These are phyloP conservation scores for Anisogramma anomala DNA, from an alignment of 2,329 filamentous ascomycete species.

Conservation along the genomic window DNA sequence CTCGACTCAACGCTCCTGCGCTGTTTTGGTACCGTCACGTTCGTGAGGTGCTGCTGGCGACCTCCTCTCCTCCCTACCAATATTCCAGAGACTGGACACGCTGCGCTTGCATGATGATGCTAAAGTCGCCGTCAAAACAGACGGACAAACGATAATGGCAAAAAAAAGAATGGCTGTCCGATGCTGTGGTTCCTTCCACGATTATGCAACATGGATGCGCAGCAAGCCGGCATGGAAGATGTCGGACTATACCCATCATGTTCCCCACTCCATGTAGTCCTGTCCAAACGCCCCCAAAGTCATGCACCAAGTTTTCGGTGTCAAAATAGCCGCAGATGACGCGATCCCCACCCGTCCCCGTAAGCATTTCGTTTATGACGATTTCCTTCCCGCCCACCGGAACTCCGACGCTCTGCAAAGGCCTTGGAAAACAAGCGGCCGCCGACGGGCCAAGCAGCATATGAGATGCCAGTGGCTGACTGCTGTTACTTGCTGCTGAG, in stretches of 20 bases:
- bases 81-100: not conserved
- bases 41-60: conserved; percentile 11
- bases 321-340: not conserved
- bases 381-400: not conserved
- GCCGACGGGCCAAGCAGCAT: not conserved
- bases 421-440: not conserved
- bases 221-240: not conserved
- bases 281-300: not conserved
- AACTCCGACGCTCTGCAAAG: conserved; percentile 7
- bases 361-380: not conserved
- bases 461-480: not conserved
- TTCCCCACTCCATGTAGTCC: not conserved
- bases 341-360: not conserved
- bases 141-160: conserved; percentile 3
- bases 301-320: not conserved
- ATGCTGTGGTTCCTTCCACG: conserved; percentile 5
- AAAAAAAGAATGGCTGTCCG: conserved; percentile 7
- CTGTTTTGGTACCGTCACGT: conserved; percentile 13
- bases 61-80: conserved; percentile 2
- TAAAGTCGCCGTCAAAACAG: not conserved
- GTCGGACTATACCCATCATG: not conserved
- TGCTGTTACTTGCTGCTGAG: conserved; percentile 11
- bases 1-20: not conserved
- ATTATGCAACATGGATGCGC: not conserved
- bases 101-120: not conserved